Conservation (phyloP, 2,329 filamentous ascomycete genomes). For the Epichloe elymi region DNA sequence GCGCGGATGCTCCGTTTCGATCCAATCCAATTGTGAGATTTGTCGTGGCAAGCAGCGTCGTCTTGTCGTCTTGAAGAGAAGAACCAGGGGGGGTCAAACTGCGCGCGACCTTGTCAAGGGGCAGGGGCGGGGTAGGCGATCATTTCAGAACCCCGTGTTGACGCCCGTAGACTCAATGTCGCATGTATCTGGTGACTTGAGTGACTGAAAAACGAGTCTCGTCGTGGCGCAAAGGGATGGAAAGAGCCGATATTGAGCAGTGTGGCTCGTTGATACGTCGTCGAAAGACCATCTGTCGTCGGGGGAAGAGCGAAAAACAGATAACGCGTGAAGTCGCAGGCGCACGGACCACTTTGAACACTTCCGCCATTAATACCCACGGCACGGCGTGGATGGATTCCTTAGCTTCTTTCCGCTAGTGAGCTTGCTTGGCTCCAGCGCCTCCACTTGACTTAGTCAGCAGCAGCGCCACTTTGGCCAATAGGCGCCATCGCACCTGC, state of each 20-base stretch:
- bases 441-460: conserved; percentile 6
- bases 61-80: background rate
- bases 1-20: background rate
- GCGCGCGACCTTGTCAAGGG: conserved; percentile 20
- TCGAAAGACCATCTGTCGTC: conserved; percentile 15
- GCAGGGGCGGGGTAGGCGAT: conserved; percentile 12
- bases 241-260: conserved; percentile 13
- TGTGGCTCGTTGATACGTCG: conserved; percentile 22
- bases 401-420: conserved; percentile 1
- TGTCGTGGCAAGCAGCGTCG: background rate
- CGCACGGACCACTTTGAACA: conserved; percentile 9
- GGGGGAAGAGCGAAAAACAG: conserved; percentile 23
- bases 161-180: conserved; percentile 6
- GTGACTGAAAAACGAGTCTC: conserved; percentile 9
- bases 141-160: conserved; percentile 11
- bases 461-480: background rate
- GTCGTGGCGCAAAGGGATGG: conserved; percentile 16
- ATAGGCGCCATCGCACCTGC: background rate
- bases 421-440: conserved; percentile 1
- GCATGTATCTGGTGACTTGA: conserved; percentile 10
- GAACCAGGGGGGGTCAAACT: conserved; percentile 6
- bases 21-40: background rate
- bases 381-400: background rate
- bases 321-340: conserved; percentile 26
- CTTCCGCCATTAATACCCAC: background rate